Evolutionary conservation across 2,329 filamentous ascomycete species (phyloP), one percentile per base, ranked within the genome.

Genomic region (Monascus ruber): DNA sequence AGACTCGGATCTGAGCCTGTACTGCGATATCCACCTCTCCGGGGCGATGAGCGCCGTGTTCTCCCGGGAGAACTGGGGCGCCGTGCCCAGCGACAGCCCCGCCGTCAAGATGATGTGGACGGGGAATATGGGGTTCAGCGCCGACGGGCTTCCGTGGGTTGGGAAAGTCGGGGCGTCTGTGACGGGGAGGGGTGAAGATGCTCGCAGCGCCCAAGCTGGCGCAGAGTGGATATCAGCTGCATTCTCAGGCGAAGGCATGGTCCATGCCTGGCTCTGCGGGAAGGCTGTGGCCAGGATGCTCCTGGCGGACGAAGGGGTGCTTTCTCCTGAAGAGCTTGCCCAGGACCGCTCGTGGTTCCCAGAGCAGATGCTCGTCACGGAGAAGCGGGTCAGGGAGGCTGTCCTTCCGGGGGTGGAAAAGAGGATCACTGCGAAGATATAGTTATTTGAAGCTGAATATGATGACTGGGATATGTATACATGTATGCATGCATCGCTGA

Each of bases 91-190:
- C 6, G 32, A 34, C n/a, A 31, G 29, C 8, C 29, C 52, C 54
- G 4, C 66, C 5, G 51, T 73, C 8, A 57, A 66, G 24, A 55
- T 48, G 31, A 63, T 70, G 31, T 77, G 73, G 72, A 69, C 68
- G 7, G 74, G 74, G 1, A 72, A 76, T 46, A 77, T 76, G 70
- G 73, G 72, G 1, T 74, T 69, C 45, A 72, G 66, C 5, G 59
- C 66, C 3, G 74, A 79, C 50, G 66, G 67, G 0, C 58, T 71
- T 33, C 74, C 74, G 0, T 63, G 74, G 34, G 68, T 77, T 1
- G 74, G 74, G 0, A 56, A 63, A 42, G 57, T 75, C 41, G 65
- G 66, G 6, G 33, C 35, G 6, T 8, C 24, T 2, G 29, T 42
- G 24, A 41, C 42, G 4, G 35, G 31, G 17, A 35, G 36, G 3